Evolutionary conservation across 2,329 filamentous ascomycete species (phyloP).

Genomic region (Fusarium verticillioides): DNA sequence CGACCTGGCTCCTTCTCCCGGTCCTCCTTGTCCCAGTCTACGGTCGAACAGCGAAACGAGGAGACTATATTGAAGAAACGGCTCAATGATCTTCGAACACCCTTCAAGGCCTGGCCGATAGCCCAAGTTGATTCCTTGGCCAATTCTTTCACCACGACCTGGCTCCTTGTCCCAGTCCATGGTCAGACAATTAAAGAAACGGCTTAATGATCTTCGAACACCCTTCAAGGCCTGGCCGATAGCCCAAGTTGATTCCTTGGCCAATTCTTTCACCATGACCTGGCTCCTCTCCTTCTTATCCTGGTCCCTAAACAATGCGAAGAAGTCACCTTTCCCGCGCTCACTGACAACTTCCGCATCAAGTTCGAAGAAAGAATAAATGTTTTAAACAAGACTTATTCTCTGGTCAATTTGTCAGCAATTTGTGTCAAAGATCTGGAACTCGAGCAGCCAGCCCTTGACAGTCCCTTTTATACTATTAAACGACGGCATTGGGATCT

Average conservation of each 20-base stretch:
- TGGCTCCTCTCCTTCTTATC: constrained; percentile 48
- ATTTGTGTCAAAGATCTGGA: constrained; percentile 44
- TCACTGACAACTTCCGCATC: constrained; percentile 45
- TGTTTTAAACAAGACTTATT: constrained; percentile 33
- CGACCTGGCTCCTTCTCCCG: too few relatives aligned
- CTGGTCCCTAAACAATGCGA: constrained; percentile 33
- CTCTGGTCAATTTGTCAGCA: constrained; percentile 42
- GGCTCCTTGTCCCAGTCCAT: too few relatives aligned
- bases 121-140: too few relatives aligned
- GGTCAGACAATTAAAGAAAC: neutral
- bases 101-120: too few relatives aligned
- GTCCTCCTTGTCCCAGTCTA: too few relatives aligned
- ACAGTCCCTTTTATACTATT: too few relatives aligned
- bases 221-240: constrained; percentile 46
- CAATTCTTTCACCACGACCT: too few relatives aligned
- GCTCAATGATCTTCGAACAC: too few relatives aligned
- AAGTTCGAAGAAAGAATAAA: constrained; percentile 42
- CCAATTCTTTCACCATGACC: constrained; percentile 45
- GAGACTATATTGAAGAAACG: constrained; percentile 25
- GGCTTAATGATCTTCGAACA: constrained; percentile 40
- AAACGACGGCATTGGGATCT: too few relatives aligned
- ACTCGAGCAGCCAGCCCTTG: too few relatives aligned
- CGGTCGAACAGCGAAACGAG: constrained; percentile 50
- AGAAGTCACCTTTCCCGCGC: constrained; percentile 41
- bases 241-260: constrained; percentile 45